Percentiles rank a stretch among this genome's conserved stretches.
Evolutionary conservation across 768 basidiomycete genomes (phyloP).

Genomic region (Strobilomyces dryophilus): DNA sequence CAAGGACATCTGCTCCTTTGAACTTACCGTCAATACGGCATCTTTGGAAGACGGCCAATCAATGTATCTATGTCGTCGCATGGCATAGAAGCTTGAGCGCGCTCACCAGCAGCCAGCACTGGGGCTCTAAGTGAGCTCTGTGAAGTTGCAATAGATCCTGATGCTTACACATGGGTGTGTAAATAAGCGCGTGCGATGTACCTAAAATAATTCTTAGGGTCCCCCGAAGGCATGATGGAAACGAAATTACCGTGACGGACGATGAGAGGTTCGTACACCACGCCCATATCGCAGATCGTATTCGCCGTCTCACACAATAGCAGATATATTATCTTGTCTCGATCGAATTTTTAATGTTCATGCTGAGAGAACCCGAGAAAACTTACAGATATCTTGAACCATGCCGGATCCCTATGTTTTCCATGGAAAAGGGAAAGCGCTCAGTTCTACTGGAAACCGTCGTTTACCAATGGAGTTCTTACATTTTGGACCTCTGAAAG

Average conservation of each 20-base stretch:
- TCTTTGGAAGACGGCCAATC: constrained; percentile 24
- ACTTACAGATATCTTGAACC: too few species aligned
- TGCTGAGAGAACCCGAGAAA: too few species aligned
- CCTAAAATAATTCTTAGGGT: constrained; percentile 23
- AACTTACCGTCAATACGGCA: constrained; percentile 40
- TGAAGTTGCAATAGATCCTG: constrained; percentile 9
- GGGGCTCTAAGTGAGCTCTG: neutral
- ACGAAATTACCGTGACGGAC: constrained; percentile 38
- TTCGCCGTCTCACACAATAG: constrained; percentile 48
- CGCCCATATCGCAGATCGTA: constrained; percentile 41
- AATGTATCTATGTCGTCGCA: neutral
- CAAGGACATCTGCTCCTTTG: neutral
- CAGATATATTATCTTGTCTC: constrained; percentile 18
- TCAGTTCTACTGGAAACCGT: too few species aligned
- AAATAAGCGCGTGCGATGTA: neutral
- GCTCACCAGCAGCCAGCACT: constrained; percentile 14
- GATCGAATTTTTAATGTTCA: too few species aligned
- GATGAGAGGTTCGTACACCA: constrained; percentile 46
- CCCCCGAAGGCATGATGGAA: neutral
- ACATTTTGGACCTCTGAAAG: too few species aligned
- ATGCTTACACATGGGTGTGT: neutral
- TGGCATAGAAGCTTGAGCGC: neutral
- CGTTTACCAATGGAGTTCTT: too few species aligned
- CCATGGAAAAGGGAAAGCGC: too few species aligned
- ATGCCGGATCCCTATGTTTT: too few species aligned